Base-by-base conservation (phyloP, 2,329 filamentous ascomycete genomes). In the Epichloe elymi region DNA sequence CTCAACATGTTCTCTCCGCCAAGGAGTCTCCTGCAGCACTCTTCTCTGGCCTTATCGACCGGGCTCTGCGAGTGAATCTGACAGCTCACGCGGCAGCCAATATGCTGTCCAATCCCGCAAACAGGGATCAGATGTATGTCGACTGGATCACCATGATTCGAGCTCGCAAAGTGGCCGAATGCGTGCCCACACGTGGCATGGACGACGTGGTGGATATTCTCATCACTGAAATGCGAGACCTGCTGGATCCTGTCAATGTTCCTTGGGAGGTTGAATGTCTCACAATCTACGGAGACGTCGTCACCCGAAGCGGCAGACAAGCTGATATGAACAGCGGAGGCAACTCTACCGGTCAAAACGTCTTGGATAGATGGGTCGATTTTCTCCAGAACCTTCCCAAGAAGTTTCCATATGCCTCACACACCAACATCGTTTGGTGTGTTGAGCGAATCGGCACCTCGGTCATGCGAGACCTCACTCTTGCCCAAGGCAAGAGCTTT, bases 61-160 rank as follows among this genome's bases (percentile, higher is more conserved):
- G 93, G 47, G 85, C 93, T 61, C 76, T 97, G 37, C 81, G 90
- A 52, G 93, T 96, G 54, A 98, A 98, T 62, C 78, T 93, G 53
- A 88, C 91, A 19, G 93, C 93, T 2, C 91, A 97, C 63, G 90
- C 93, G 1, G 89, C 91, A 1, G 91, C 90, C 20, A 94, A 93
- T 56, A 89, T 95, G 78, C 75, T 98, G 12, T 88, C 88, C 7
- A 88, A 91, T 60, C 83, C 88, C 17, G 86, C 88, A 44, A 94
- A 95, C 63, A 82, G 93, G 50, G 88, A 93, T 57, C 86, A 93
- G 61, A 97, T 98, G 93, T 96, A 93, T 73, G 74, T 85, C 48
- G 93, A 98, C 62, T 95, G 90, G 83, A 82, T 88, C 40, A 80
- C 74, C 2, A 78, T 79, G 69, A 78, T 84, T 33, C 73, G 78